Evolutionary conservation across 768 basidiomycete species (phyloP).

Genomic region (Rhodotorula diobovata): DNA sequence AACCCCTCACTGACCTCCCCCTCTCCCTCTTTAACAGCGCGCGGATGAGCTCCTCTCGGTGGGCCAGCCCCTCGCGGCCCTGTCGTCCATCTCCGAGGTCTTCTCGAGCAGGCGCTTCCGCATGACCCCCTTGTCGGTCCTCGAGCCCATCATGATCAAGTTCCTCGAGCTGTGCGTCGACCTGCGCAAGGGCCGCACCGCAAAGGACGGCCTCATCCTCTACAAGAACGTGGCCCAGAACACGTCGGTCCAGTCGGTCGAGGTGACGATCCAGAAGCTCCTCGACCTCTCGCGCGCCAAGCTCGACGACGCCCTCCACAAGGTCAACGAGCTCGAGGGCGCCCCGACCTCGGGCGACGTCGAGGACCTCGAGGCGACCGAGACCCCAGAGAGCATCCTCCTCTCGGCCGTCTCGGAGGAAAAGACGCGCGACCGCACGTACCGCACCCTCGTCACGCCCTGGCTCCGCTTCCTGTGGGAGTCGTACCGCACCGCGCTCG

Average conservation of each 20-base stretch:
- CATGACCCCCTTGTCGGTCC: slow-evolving; percentile 74
- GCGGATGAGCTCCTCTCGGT: slow-evolving; percentile 88
- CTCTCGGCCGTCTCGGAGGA: slow-evolving; percentile 83
- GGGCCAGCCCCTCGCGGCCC: slow-evolving; percentile 80
- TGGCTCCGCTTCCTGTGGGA: slow-evolving; percentile 99
- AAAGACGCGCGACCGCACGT: slow-evolving; percentile 88
- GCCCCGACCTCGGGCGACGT: slow-evolving; percentile 58
- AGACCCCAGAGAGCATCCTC: slow-evolving; percentile 87
- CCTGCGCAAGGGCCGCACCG: slow-evolving; percentile 85
- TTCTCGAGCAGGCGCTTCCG: slow-evolving; percentile 87
- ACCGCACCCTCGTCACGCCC: slow-evolving; percentile 88
- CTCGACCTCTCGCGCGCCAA: slow-evolving; percentile 54
- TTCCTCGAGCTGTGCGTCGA: slow-evolving; percentile 96
- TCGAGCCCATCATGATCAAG: slow-evolving; percentile 92
- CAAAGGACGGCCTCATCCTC: slow-evolving; percentile 91
- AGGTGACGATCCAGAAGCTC: slow-evolving; percentile 81
- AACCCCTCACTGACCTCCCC: not conserved
- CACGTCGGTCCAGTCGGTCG: slow-evolving; percentile 81
- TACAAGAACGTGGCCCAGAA: slow-evolving; percentile 98
- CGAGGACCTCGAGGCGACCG: slow-evolving; percentile 91
- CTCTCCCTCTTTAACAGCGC: slow-evolving; percentile 28
- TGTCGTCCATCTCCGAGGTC: slow-evolving; percentile 83
- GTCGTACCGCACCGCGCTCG: slow-evolving; percentile 88
- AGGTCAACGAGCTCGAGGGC: slow-evolving; percentile 48
- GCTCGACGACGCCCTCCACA: slow-evolving; percentile 46